Conservation (phyloP, 192 early-diverging fungal species). For the Lobosporangium transversale region DNA sequence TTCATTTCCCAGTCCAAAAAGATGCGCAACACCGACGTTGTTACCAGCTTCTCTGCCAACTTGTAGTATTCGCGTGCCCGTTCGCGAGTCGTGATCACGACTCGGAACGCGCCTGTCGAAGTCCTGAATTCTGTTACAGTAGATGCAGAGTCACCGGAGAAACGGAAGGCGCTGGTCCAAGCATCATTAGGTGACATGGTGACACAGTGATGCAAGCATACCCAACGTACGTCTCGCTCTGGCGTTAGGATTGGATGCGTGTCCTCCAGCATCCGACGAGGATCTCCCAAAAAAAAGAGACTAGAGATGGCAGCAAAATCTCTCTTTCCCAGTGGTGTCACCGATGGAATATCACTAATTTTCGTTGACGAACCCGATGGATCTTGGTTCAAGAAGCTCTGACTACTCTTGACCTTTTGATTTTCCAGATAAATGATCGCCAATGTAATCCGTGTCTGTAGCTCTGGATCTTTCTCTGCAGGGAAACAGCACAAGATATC, state of each 20-base stretch:
- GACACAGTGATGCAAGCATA: slow-evolving; percentile 19
- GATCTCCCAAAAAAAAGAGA: background rate
- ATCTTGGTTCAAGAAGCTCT: background rate
- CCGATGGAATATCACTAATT: background rate
- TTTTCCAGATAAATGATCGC: slow-evolving; percentile 16
- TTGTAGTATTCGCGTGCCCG: slow-evolving; percentile 11
- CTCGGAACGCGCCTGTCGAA: slow-evolving; percentile 15
- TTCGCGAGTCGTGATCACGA: slow-evolving; percentile 10
- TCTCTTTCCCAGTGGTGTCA: slow-evolving; percentile 10
- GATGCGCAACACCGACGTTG: slow-evolving; percentile 10
- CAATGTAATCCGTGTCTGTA: slow-evolving; percentile 1
- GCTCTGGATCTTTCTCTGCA: slow-evolving; percentile 5
- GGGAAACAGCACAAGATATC: background rate
- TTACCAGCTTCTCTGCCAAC: slow-evolving; percentile 21
- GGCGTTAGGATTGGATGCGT: slow-evolving; percentile 11
- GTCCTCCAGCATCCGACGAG: background rate
- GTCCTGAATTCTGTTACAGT: slow-evolving; percentile 4
- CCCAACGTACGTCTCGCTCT: slow-evolving; percentile 17
- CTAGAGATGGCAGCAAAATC: background rate
- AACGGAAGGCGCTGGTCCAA: slow-evolving; percentile 3
- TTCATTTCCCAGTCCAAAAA: slow-evolving; percentile 42
- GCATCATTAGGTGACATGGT: slow-evolving; percentile 6
- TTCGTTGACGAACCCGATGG: background rate
- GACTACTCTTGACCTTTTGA: background rate
- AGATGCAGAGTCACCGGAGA: slow-evolving; percentile 17